Evolutionary conservation across 2,329 filamentous ascomycete species (phyloP), one percentile per base, ranked within the genome.

Genomic region (Colletotrichum eleusines): DNA sequence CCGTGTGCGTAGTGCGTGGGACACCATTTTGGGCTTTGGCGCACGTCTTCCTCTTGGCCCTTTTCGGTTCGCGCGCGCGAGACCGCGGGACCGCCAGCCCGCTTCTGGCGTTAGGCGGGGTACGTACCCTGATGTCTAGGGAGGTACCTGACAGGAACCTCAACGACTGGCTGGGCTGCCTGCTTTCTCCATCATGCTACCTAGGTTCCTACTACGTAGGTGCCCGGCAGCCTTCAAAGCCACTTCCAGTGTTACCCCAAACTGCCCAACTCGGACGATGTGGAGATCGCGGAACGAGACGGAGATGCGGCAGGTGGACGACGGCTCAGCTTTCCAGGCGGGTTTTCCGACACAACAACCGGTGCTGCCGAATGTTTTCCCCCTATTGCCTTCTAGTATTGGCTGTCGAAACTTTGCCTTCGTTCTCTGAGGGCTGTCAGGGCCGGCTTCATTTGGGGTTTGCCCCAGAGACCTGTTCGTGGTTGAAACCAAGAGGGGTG

Each of bases 171-270:
- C 20, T 26, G n/a, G n/a, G n/a, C n/a, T n/a, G n/a, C n/a, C n/a
- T 35, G 28, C 40, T 35, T 31, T 44, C 42, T 44, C 11, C 9
- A 20, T 44, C 42, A 26, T 48, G 42, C 58, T 54, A 12, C 35
- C 35, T 38, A 38, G 3, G 33, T 38, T n/a, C n/a, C n/a, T n/a
- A n/a, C n/a, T n/a, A n/a, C n/a, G n/a, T n/a, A 44, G 63, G 63
- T 70, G 63, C 67, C 67, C 62, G 63, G 57, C 42, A 61, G 50
- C 46, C 38, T 42, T 54, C 54, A 35, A 61, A 42, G 33, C 67
- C 63, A 66, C 55, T 61, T 57, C 42, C 48, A 61, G 58, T 67
- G 55, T 55, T 40, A 70, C 63, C 63, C 67, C 53, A 51, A 66
- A 53, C n/a, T 31, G 9, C 55, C 55, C 55, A 61, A 61, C 44